A percentile compares a stretch with the other conserved stretches of the same genome.
Evolutionary conservation across 257 asterid genomes (phyloP).

Genomic region (Penstemon eatonii): DNA sequence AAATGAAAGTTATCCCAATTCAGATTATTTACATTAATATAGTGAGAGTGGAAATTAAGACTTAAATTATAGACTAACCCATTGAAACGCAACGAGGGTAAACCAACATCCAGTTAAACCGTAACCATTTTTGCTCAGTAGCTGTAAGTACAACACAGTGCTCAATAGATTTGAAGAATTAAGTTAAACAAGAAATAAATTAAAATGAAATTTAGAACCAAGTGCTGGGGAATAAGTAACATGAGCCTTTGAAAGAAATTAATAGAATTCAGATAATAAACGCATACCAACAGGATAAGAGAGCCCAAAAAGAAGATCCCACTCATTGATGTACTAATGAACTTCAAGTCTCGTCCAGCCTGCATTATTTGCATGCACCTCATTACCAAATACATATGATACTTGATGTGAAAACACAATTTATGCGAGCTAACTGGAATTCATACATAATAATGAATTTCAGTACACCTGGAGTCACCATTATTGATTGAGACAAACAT

Average conservation of each 20-base stretch:
- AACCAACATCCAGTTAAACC: constrained; percentile 89
- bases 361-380: constrained; percentile 35
- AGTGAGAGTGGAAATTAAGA: constrained; percentile 1
- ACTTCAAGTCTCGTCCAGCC: constrained; percentile 97
- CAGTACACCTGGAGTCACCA: constrained; percentile 8
- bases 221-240: not conserved
- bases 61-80: constrained; percentile 51
- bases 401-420: constrained; percentile 16
- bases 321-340: constrained; percentile 78
- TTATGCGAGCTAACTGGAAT: not conserved
- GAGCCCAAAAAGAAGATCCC: constrained; percentile 61
- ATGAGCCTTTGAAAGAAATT: constrained; percentile 10
- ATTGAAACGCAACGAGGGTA: constrained; percentile 85
- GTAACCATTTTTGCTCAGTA: constrained; percentile 66
- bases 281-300: constrained; percentile 66
- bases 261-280: constrained; percentile 3
- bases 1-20: constrained; percentile 5
- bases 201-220: not conserved
- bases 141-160: constrained; percentile 36
- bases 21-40: not conserved
- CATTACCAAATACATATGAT: constrained; percentile 3
- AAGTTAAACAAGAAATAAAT: not conserved
- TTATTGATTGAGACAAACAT: constrained; percentile 9
- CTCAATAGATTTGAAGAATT: not conserved
- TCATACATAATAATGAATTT: constrained; percentile 2